Conservation (phyloP, 2,329 filamentous ascomycete species). For the Penicillium sp. region DNA sequence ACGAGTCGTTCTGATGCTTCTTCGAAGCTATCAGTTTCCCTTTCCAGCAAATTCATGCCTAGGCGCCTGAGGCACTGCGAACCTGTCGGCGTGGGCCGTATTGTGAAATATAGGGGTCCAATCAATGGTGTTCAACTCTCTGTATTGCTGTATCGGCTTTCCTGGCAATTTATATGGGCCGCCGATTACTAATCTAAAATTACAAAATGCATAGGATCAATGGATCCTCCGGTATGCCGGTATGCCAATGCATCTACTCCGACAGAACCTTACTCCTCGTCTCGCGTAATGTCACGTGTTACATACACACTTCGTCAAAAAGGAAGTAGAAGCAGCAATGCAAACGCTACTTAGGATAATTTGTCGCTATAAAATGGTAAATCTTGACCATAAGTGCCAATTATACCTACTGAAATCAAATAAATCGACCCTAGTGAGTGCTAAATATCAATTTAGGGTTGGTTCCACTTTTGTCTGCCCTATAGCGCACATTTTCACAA, state of each 20-base stretch:
- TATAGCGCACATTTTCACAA: rapidly evolving
- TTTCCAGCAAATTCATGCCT: background rate
- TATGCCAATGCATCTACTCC: no score
- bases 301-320: background rate
- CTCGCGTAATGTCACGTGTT: background rate
- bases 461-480: background rate
- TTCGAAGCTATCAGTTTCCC: background rate
- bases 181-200: no score
- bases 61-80: background rate
- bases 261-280: no score
- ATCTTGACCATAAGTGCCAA: background rate
- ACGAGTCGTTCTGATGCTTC: background rate
- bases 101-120: no score
- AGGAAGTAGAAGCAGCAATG: background rate
- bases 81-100: no score
- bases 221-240: no score
- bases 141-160: no score
- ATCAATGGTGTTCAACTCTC: no score
- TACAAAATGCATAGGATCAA: no score
- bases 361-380: background rate
- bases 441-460: background rate
- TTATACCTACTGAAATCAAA: background rate
- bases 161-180: no score
- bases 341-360: background rate
- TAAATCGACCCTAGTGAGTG: no score